Evolutionary conservation across 805 yeast species (phyloP).

Genomic region (Blastobotrys peoriensis): DNA sequence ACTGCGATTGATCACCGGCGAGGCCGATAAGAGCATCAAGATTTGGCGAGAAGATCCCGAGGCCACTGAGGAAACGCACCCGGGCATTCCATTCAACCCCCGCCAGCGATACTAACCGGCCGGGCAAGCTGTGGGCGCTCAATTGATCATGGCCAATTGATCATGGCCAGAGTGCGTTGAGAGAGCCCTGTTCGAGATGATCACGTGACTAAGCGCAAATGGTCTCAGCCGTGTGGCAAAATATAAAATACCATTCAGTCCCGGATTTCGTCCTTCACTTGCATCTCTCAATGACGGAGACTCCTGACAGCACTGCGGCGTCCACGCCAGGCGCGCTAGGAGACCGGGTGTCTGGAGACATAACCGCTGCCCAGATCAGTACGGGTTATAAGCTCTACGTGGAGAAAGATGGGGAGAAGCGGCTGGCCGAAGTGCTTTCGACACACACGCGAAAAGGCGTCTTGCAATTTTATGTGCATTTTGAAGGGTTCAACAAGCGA

Average conservation of each 20-base stretch:
- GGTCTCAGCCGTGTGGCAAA: too few relatives aligned
- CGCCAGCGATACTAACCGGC: too few relatives aligned
- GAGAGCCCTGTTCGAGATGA: not conserved
- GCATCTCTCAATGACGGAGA: too few relatives aligned
- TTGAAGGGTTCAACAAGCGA: conserved; percentile 90
- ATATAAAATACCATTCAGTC: too few relatives aligned
- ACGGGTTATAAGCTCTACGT: conserved; percentile 78
- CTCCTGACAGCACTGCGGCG: not conserved
- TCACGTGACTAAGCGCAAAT: too few relatives aligned
- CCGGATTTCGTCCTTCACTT: too few relatives aligned
- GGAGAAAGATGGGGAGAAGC: conserved; percentile 68
- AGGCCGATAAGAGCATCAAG: conserved; percentile 73
- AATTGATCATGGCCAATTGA: too few relatives aligned
- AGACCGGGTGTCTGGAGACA: conserved; percentile 11
- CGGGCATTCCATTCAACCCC: conserved; percentile 35
- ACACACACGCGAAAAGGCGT: conserved; percentile 66
- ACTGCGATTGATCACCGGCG: conserved; percentile 74
- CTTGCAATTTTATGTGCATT: conserved; percentile 84
- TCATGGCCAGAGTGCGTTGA: not conserved
- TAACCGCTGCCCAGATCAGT: conserved; percentile 36
- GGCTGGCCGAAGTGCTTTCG: conserved; percentile 82
- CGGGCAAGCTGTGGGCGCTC: too few relatives aligned
- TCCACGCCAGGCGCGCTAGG: not conserved
- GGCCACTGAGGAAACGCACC: conserved; percentile 34
- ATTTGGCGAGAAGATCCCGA: conserved; percentile 47